Evolutionary conservation across 345 rosid species (phyloP), one percentile per base, ranked within the genome.

Genomic region (Garcia nutans): DNA sequence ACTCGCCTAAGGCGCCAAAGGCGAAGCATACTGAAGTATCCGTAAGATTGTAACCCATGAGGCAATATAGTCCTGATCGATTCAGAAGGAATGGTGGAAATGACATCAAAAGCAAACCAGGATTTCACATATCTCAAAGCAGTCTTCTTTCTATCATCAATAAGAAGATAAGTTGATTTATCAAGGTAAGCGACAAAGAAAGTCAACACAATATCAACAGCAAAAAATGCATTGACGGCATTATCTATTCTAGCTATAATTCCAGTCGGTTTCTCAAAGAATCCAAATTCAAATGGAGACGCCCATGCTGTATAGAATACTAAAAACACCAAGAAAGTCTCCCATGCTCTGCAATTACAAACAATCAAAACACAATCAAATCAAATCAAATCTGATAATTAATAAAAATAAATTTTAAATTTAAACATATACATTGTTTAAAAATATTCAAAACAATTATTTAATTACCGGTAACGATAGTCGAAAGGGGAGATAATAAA

Each of bases 1-100:
- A 88, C 98, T 83, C 98, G 85, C 15, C 94, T 88, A 64, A 94
- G 96, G 69, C 97, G 97, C 98, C 98, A 94, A 3, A 94, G 88
- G 45, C 98, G 96, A 23, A 94, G 88, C 93, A 94, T 89, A 73
- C 86, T 89, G 56, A 92, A 87, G 54, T 87, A 84, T 0, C 96
- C 94, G 73, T 92, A 91, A 10, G 85, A 81, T 22, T 82, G 86
- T 5, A 90, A 67, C 31, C 79, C 72, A 61, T 75, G 58, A 10
- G 94, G 97, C 45, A 89, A 60, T 31, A 86, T 70, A 6, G 62
- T 70, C 26, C 77, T 77, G 45, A 85, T 87, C 49, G 77, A 59
- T 74, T 94, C 97, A 62, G 85, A 88, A n/a, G 97, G 98, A 77
- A 91, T 65, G 0, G 93, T 87, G 28, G 98, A 92, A 71, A 92